Evolutionary conservation across 2,329 filamentous ascomycete genomes (phyloP).

Genomic region (Claviceps maximensis): DNA sequence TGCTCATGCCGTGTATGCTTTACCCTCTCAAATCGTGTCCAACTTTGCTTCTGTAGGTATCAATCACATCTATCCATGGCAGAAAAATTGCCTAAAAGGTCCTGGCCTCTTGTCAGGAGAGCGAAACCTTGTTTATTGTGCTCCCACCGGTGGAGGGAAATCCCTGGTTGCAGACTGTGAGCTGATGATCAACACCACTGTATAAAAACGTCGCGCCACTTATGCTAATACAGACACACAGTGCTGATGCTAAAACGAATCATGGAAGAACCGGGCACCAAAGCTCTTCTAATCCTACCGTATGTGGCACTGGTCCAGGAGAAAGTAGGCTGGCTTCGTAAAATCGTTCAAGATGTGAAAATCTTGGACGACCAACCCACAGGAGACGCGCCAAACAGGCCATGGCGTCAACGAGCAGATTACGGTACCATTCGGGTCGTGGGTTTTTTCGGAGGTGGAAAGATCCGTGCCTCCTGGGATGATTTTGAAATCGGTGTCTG

Average conservation of each 20-base stretch:
- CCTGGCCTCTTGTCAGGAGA: conserved; percentile 51
- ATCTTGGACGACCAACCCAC: conserved; percentile 14
- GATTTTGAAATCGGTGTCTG: conserved; percentile 70
- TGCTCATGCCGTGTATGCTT: conserved; percentile 47
- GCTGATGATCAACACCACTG: conserved; percentile 9
- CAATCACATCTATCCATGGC: conserved; percentile 64
- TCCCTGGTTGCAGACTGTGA: conserved; percentile 54
- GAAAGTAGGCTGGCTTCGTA: conserved; percentile 61
- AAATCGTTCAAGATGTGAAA: conserved; percentile 42
- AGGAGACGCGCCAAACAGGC: conserved; percentile 22
- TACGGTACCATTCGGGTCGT: conserved; percentile 50
- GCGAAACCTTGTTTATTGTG: conserved; percentile 65
- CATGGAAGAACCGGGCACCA: conserved; percentile 47
- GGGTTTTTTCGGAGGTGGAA: conserved; percentile 64
- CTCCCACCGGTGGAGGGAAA: conserved; percentile 67
- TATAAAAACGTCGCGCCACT: too few relatives aligned
- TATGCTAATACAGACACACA: conserved; percentile 10
- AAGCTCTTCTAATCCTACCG: conserved; percentile 60
- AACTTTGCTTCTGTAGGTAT: conserved; percentile 59
- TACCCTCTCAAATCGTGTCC: conserved; percentile 45
- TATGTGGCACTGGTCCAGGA: conserved; percentile 73
- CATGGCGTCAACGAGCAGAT: conserved; percentile 42
- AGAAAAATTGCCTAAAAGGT: conserved; percentile 58
- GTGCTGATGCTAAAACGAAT: conserved; percentile 62
- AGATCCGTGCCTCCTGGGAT: conserved; percentile 51